phyloP scores from a whole-genome alignment of 768 basidiomycete genomes.

The Dendrothele bispora region DNA sequence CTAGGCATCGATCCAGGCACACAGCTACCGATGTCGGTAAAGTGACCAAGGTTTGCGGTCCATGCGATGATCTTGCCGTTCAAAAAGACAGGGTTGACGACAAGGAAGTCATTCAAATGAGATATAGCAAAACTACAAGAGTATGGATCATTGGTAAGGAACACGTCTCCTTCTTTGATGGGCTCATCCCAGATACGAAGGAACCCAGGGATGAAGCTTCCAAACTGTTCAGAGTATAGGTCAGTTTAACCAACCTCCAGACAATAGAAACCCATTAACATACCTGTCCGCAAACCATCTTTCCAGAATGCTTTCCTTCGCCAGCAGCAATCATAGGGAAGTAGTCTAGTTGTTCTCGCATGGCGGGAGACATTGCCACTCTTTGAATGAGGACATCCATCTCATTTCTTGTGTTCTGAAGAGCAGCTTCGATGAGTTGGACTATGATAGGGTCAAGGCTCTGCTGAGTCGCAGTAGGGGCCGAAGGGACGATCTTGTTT shows the following conservation, averaged over 20 bases:
- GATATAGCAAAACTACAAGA: constrained; percentile 19
- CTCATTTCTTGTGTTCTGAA: constrained; percentile 24
- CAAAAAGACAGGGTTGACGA: constrained; percentile 25
- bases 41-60: constrained; percentile 29
- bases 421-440: constrained; percentile 20
- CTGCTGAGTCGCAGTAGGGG: not conserved
- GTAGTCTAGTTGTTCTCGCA: constrained; percentile 17
- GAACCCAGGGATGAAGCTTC: constrained; percentile 30
- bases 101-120: constrained; percentile 30
- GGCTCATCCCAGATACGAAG: constrained; percentile 26
- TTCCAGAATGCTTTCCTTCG: constrained; percentile 23
- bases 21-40: constrained; percentile 22
- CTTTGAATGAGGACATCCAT: constrained; percentile 28
- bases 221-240: too few species aligned
- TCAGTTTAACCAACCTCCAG: too few species aligned
- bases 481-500: not conserved
- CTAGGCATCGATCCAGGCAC: constrained; percentile 23
- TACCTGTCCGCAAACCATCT: constrained; percentile 29
- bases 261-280: too few species aligned
- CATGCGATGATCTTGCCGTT: constrained; percentile 27
- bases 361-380: constrained; percentile 4
- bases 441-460: constrained; percentile 13
- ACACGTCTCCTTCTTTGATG: constrained; percentile 27
- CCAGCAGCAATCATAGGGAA: constrained; percentile 31
- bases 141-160: constrained; percentile 28